Evolutionary conservation across 2,329 filamentous ascomycete genomes (phyloP).

Genomic region (Calonectria pteridis): DNA sequence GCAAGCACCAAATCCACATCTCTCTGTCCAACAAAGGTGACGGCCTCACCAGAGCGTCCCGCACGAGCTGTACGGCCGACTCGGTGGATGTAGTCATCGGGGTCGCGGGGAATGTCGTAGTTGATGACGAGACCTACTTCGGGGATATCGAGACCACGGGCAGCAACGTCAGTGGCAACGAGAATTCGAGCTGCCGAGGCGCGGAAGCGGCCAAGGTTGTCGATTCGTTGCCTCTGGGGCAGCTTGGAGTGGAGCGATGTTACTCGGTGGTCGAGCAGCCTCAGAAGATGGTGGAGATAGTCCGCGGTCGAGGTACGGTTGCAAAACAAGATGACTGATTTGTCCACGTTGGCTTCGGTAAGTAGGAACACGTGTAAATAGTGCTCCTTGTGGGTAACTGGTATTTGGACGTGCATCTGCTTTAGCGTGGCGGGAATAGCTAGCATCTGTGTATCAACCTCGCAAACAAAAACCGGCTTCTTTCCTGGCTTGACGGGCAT

Average conservation of each 20-base stretch:
- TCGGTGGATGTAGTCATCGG: slow-evolving; percentile 97
- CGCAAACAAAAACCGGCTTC: slow-evolving; percentile 87
- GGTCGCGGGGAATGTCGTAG: slow-evolving; percentile 95
- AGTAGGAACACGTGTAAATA: slow-evolving; percentile 91
- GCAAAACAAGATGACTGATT: slow-evolving; percentile 91
- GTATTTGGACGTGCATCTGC: slow-evolving; percentile 89
- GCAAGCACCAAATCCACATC: slow-evolving; percentile 92
- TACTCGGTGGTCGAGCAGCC: slow-evolving; percentile 87
- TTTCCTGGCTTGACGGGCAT: slow-evolving; percentile 77
- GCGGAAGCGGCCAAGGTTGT: slow-evolving; percentile 92
- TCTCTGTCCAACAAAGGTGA: slow-evolving; percentile 92
- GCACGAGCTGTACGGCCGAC: slow-evolving; percentile 96
- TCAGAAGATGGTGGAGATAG: slow-evolving; percentile 88
- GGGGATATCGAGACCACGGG: slow-evolving; percentile 94
- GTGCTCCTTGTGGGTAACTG: slow-evolving; percentile 92
- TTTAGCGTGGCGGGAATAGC: slow-evolving; percentile 84
- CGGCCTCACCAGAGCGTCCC: slow-evolving; percentile 82
- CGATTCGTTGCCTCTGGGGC: slow-evolving; percentile 84
- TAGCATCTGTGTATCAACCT: slow-evolving; percentile 81
- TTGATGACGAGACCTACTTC: slow-evolving; percentile 92
- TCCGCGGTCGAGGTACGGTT: slow-evolving; percentile 92
- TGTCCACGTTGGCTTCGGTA: slow-evolving; percentile 80
- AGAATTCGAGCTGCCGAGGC: slow-evolving; percentile 89
- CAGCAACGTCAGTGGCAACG: slow-evolving; percentile 94
- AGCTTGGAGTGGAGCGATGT: slow-evolving; percentile 92